Evolutionary conservation across 495 filamentous ascomycete species (phyloP).

Genomic region (Chaetomidium leptoderma): DNA sequence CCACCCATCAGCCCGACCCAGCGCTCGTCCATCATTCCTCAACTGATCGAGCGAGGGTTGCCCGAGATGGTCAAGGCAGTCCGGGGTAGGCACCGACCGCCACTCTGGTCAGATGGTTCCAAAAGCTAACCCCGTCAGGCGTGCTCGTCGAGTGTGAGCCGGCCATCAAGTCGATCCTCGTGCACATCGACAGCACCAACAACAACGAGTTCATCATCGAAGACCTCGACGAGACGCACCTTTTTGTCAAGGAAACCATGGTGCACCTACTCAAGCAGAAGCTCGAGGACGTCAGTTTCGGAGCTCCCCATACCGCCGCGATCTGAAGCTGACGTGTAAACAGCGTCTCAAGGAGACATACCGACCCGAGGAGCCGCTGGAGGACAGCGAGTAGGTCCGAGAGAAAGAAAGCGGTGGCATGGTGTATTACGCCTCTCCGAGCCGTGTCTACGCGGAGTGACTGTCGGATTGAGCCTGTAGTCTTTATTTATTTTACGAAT

Average conservation of each 20-base stretch:
- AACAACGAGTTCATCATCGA: slow-evolving; percentile 57
- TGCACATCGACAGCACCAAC: slow-evolving; percentile 54
- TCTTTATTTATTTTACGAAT: background rate
- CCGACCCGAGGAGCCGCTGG: slow-evolving; percentile 33
- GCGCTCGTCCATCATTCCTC: background rate
- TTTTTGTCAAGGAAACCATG: slow-evolving; percentile 71
- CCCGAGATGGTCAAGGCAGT: slow-evolving; percentile 19
- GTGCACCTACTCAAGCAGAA: slow-evolving; percentile 54
- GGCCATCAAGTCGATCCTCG: slow-evolving; percentile 55
- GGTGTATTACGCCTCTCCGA: too few relatives aligned
- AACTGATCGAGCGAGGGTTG: background rate
- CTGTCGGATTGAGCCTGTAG: too few relatives aligned
- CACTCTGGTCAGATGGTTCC: too few relatives aligned
- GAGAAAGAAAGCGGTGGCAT: background rate
- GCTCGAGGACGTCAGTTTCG: slow-evolving; percentile 50
- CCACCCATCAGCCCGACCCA: background rate
- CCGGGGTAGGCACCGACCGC: background rate
- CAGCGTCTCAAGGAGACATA: slow-evolving; percentile 45
- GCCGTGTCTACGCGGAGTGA: too few relatives aligned
- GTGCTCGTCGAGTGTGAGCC: slow-evolving; percentile 72
- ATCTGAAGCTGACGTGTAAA: background rate
- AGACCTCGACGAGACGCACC: slow-evolving; percentile 67
- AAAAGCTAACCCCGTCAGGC: slow-evolving; percentile 39
- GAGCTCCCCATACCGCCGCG: background rate
- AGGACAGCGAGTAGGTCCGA: slow-evolving; percentile 40